Percentiles rank a stretch among this genome's conserved stretches.
Conservation (phyloP, 208 protist species). For the Spongospora subterranea region DNA sequence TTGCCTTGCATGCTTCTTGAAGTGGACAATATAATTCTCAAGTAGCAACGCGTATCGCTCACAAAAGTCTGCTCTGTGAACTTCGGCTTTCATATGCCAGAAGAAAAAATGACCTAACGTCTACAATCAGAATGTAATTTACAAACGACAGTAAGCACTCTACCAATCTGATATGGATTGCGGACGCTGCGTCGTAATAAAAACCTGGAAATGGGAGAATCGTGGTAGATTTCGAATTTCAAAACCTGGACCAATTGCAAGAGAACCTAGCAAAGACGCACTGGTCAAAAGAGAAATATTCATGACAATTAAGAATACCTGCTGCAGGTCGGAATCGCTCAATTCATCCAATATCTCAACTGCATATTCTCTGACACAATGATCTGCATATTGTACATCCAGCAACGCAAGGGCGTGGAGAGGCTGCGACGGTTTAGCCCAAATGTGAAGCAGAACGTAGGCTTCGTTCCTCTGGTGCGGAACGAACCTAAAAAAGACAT, state of each 20-base stretch:
- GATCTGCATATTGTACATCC: slow-evolving; percentile 80
- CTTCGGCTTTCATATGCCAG: slow-evolving; percentile 85
- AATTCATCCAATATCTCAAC: slow-evolving; percentile 67
- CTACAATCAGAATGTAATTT: background rate
- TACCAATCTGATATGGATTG: slow-evolving; percentile 77
- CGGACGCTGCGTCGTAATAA: slow-evolving; percentile 76
- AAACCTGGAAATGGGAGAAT: slow-evolving; percentile 77
- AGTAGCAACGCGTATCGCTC: slow-evolving; percentile 51
- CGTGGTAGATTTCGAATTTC: slow-evolving; percentile 83
- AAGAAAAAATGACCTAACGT: slow-evolving; percentile 78
- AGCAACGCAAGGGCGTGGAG: slow-evolving; percentile 77
- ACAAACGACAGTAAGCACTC: background rate
- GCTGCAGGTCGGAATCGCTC: slow-evolving; percentile 60
- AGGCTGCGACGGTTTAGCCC: slow-evolving; percentile 68
- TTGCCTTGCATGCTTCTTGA: slow-evolving; percentile 48
- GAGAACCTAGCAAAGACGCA: slow-evolving; percentile 48
- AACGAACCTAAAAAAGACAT: background rate
- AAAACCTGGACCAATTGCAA: slow-evolving; percentile 76
- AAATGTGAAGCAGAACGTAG: background rate
- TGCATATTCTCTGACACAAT: slow-evolving; percentile 74
- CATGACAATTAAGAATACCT: background rate
- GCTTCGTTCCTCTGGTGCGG: background rate
- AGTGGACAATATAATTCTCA: slow-evolving; percentile 23
- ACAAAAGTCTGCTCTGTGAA: slow-evolving; percentile 58
- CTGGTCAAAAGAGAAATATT: background rate